These are phyloP conservation scores for Hanseniaspora clermontiae DNA, from an alignment of 805 yeast species.

Conservation along the genomic window DNA sequence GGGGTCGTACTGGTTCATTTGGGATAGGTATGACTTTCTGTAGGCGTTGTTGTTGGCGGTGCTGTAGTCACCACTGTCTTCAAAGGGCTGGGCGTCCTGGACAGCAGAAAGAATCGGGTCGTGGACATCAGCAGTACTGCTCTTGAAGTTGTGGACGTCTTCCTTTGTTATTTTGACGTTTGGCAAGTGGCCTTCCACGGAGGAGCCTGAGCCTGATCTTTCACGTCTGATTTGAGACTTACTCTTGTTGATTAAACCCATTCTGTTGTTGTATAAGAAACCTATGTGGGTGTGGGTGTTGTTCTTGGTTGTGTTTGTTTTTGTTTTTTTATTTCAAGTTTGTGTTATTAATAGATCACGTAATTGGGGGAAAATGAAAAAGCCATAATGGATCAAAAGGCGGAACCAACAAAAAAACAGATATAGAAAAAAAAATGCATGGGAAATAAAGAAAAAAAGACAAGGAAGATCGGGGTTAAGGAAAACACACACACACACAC, in stretches of 20 bases:
- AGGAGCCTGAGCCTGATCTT: slow-evolving; percentile 18
- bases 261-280: slow-evolving; percentile 17
- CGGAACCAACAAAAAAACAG: too few species aligned
- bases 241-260: slow-evolving; percentile 37
- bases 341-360: too few species aligned
- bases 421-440: too few species aligned
- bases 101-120: slow-evolving; percentile 92
- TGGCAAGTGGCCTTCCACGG: slow-evolving; percentile 21
- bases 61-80: slow-evolving; percentile 36
- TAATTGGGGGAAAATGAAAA: too few species aligned
- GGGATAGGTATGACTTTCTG: slow-evolving; percentile 29
- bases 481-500: too few species aligned
- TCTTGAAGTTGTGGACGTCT: slow-evolving; percentile 44
- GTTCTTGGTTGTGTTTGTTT: neutral
- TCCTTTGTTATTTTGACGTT: slow-evolving; percentile 36
- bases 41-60: slow-evolving; percentile 23
- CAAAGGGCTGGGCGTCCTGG: slow-evolving; percentile 92
- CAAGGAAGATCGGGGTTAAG: too few species aligned
- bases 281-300: neutral
- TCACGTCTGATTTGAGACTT: slow-evolving; percentile 25
- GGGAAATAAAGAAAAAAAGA: too few species aligned
- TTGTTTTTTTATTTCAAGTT: neutral
- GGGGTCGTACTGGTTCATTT: slow-evolving; percentile 15
- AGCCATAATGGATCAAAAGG: too few species aligned
- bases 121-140: slow-evolving; percentile 56